These are phyloP conservation scores for Trichocomaceae sp. DNA, from an alignment of 2,329 filamentous ascomycete genomes.

Conservation along the genomic window DNA sequence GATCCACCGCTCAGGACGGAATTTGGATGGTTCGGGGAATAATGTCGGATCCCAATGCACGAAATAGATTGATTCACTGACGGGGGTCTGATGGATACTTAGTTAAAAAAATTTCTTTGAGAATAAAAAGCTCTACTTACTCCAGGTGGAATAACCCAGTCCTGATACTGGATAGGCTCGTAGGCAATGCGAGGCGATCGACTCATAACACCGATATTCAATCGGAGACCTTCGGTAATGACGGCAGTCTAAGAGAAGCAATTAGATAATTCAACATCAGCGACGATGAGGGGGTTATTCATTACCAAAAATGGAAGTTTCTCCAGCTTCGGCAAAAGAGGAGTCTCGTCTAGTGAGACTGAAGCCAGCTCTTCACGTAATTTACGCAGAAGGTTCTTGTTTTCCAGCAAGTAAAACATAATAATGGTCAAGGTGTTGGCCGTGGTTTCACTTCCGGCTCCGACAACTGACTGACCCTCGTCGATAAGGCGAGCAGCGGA, in stretches of 20 bases:
- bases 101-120: background rate
- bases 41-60: slow-evolving; percentile 32
- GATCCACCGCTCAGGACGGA: slow-evolving; percentile 35
- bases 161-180: slow-evolving; percentile 25
- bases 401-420: slow-evolving; percentile 24
- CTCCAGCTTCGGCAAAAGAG: slow-evolving; percentile 30
- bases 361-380: slow-evolving; percentile 24
- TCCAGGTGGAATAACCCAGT: slow-evolving; percentile 27
- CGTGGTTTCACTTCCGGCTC: slow-evolving; percentile 32
- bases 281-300: too few species aligned
- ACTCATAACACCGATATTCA: slow-evolving; percentile 24
- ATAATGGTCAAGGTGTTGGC: slow-evolving; percentile 24
- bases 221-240: slow-evolving; percentile 30
- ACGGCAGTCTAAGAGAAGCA: slow-evolving; percentile 19
- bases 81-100: slow-evolving; percentile 21
- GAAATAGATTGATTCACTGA: slow-evolving; percentile 33
- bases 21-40: slow-evolving; percentile 30
- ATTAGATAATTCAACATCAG: too few species aligned
- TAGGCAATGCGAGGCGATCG: slow-evolving; percentile 27
- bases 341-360: slow-evolving; percentile 17
- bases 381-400: slow-evolving; percentile 17
- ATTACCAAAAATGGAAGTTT: slow-evolving; percentile 34
- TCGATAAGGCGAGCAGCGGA: slow-evolving; percentile 25
- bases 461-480: slow-evolving; percentile 26
- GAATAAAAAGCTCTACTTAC: slow-evolving; percentile 1